Conservation (phyloP, 805 yeast species). For the Spathaspora passalidarum region DNA sequence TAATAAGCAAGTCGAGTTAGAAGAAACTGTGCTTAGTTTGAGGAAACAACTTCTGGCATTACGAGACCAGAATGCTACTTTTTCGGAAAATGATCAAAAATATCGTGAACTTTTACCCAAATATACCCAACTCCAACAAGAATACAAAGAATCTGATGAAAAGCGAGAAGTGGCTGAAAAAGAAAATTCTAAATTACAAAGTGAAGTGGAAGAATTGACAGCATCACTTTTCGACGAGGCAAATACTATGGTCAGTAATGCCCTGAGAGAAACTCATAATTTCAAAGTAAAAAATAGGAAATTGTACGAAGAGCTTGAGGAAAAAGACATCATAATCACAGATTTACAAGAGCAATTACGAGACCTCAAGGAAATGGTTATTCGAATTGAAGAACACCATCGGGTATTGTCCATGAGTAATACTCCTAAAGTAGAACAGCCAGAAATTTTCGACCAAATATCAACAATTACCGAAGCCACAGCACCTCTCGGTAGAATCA, state of each 20-base stretch:
- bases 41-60: constrained; percentile 33
- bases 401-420: constrained; percentile 5
- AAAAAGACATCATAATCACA: constrained; percentile 65
- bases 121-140: constrained; percentile 29
- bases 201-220: constrained; percentile 77
- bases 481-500: background rate
- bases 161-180: constrained; percentile 49
- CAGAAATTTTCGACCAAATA: constrained; percentile 3
- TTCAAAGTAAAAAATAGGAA: constrained; percentile 57
- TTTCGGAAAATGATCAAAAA: constrained; percentile 18
- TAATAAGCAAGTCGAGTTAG: constrained; percentile 54
- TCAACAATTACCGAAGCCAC: background rate
- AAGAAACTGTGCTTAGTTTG: constrained; percentile 42
- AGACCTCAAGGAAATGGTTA: constrained; percentile 60
- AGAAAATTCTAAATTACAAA: constrained; percentile 58
- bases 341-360: constrained; percentile 64
- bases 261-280: constrained; percentile 63
- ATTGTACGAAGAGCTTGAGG: constrained; percentile 52
- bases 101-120: constrained; percentile 26
- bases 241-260: constrained; percentile 78
- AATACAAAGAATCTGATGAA: constrained; percentile 15
- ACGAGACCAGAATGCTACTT: constrained; percentile 20
- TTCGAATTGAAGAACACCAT: constrained; percentile 48
- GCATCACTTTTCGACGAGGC: constrained; percentile 81
- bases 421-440: constrained; percentile 10